Evolutionary conservation across 495 filamentous ascomycete species (phyloP).

Genomic region (Penicillium canariense): DNA sequence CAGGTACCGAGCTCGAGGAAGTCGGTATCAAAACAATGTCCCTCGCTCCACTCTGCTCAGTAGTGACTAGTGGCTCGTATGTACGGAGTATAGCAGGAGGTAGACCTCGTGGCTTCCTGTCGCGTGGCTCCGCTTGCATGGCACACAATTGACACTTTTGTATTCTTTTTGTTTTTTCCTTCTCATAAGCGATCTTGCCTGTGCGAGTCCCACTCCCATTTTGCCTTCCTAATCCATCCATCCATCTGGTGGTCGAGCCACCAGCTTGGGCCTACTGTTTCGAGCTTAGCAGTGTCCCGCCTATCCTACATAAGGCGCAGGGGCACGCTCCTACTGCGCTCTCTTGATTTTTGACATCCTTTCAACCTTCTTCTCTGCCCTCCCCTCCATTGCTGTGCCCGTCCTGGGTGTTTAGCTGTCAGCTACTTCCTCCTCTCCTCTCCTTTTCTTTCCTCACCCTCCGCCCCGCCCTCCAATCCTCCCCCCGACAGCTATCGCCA

Average conservation of each 20-base stretch:
- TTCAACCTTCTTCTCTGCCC: background rate
- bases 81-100: no score
- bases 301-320: conserved; percentile 13
- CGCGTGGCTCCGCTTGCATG: conserved; percentile 20
- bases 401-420: conserved; percentile 16
- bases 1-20: conserved; percentile 1
- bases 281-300: background rate
- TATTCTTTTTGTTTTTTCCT: background rate
- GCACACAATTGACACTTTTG: background rate
- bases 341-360: background rate
- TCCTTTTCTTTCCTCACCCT: background rate
- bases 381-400: conserved; percentile 7
- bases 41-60: background rate
- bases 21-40: background rate
- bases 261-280: background rate
- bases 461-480: background rate
- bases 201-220: background rate
- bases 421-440: conserved; percentile 2
- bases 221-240: conserved; percentile 16
- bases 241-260: background rate
- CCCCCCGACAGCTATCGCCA: conserved; percentile 8
- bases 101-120: conserved; percentile 7
- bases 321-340: background rate
- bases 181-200: background rate
- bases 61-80: background rate